Percentiles rank a stretch among this genome's conserved stretches.
These are phyloP conservation scores for Cutaneotrichosporon spelunceum DNA, from an alignment of 1,284 basidiomycete species.

Conservation along the genomic window DNA sequence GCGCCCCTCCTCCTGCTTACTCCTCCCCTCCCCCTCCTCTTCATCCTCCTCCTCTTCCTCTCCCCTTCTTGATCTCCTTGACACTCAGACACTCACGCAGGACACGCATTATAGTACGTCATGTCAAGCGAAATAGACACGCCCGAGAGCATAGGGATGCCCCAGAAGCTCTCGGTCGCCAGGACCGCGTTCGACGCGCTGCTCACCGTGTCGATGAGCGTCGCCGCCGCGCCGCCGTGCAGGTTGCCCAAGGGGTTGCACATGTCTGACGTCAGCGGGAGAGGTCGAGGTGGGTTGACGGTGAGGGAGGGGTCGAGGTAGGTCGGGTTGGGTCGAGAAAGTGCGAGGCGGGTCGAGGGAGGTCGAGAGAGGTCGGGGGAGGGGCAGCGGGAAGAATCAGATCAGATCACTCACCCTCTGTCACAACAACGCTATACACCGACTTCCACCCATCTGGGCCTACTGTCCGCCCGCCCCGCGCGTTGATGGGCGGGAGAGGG, in stretches of 20 bases:
- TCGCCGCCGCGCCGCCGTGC: slow-evolving; percentile 42
- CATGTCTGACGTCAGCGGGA: slow-evolving; percentile 30
- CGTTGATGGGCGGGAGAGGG: slow-evolving; percentile 18
- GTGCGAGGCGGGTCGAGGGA: too few relatives aligned
- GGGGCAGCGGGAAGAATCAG: too few relatives aligned
- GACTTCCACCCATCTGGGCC: slow-evolving; percentile 10
- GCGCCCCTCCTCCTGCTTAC: too few relatives aligned
- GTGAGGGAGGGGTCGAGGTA: too few relatives aligned
- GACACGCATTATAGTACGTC: slow-evolving; percentile 33
- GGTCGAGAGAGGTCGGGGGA: too few relatives aligned
- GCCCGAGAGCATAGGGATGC: slow-evolving; percentile 37
- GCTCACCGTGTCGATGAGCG: slow-evolving; percentile 33
- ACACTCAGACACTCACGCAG: slow-evolving; percentile 4
- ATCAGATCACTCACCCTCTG: slow-evolving; percentile 15
- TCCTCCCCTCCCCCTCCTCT: too few relatives aligned
- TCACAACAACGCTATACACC: slow-evolving; percentile 14
- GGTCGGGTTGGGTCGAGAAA: background rate
- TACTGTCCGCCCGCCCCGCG: slow-evolving; percentile 11
- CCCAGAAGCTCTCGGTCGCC: slow-evolving; percentile 41
- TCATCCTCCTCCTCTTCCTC: background rate
- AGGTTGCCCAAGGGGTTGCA: slow-evolving; percentile 32
- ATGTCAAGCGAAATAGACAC: slow-evolving; percentile 36
- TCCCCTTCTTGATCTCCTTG: background rate
- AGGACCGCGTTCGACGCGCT: slow-evolving; percentile 17
- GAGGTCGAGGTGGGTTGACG: too few relatives aligned